Evolutionary conservation across 1,284 basidiomycete genomes (phyloP), one percentile per base, ranked within the genome.

Genomic region (Papiliotrema nemorosa): DNA sequence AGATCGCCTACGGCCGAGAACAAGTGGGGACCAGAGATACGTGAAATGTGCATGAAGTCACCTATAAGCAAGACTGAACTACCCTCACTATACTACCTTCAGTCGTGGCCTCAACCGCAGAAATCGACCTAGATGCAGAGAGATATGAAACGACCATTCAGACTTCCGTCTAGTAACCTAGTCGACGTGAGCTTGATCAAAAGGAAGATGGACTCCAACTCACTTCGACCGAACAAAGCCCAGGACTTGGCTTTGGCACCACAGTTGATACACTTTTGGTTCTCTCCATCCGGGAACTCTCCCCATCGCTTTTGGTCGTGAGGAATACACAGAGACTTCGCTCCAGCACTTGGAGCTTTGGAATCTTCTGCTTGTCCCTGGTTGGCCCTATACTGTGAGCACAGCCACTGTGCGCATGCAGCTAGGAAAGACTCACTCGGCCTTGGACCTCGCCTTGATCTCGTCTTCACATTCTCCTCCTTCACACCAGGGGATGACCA

Each of bases 401-500:
- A 4, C 24, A 12, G 9, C 44, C 21, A n/a, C 16, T 3, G 13
- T 10, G 6, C 34, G 34, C 12, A 13, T 20, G 14, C 18, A 20
- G 24, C 10, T 18, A 20, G 25, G 18, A n/a, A 3, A 21, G 14
- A 84, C 89, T 79, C 69, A 91, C 88, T 85, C 64, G 44, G 55
- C 81, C 72, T 84, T 80, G 33, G 84, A 90, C 58, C 89, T 81
- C 68, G 97, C 90, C 80, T 99, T 98, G 81, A 99, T 96, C 67
- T 91, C 89, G 75, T 98, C 94, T 75, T 99, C 94, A 74, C 96
- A 99, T 39, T 80, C 82, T 72, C 90, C 90, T 39, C 79, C 81
- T 77, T 98, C 91, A 76, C 96, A 98, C 96, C 96, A 99, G 10
- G 96, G 96, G 54, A 98, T 83, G 46, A 88, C 87, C 20, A 88